Evolutionary conservation across 2,329 filamentous ascomycete species (phyloP), one percentile per base, ranked within the genome.

Genomic region (Claviceps lovelessii): DNA sequence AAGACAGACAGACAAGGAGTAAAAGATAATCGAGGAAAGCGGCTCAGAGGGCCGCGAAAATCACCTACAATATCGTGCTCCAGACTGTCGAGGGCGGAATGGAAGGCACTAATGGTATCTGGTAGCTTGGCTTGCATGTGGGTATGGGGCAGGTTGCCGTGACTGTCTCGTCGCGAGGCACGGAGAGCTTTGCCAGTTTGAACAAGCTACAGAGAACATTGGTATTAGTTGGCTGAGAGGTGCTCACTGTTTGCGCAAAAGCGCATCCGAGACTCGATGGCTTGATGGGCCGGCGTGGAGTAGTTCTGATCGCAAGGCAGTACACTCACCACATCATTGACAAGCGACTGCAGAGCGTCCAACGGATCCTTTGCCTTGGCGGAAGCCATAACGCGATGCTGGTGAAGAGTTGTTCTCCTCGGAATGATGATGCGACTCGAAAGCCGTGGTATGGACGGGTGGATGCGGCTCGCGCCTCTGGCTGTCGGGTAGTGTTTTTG

Each of bases 131-230:
- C 63, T 53, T 71, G 70, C 62, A 61, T 65, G 37, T 67, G 65
- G 17, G 62, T 62, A 17, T 64, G 66, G 17, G 63, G 61, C 17
- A 69, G 57, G 47, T 69, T 69, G 55, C 68, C 71, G 45, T 72
- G 67, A 15, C 71, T 70, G 58, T 78, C 74, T 59, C 72, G 74
- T 35, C 69, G 68, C 42, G 73, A 73, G 1, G 73, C 68, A 51
- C 72, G 77, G 13, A 83, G 67, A 19, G 78, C 76, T 62, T 79
- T 83, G 17, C 78, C 79, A 2, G 76, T 78, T 63, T 82, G 76
- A 15, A 83, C 71, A 31, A 83, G 73, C 80, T 83, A 44, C 39
- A 45, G 31, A 11, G 31, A 45, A 45, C 39, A n/a, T 19, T 29
- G 29, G 15, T 13, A 33, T 49, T 44, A 50, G 28, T 37, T 44